Percentiles rank a stretch among this genome's conserved stretches.
Conservation (phyloP, 148 eudicot genomes). For the Euryodendron excelsum region DNA sequence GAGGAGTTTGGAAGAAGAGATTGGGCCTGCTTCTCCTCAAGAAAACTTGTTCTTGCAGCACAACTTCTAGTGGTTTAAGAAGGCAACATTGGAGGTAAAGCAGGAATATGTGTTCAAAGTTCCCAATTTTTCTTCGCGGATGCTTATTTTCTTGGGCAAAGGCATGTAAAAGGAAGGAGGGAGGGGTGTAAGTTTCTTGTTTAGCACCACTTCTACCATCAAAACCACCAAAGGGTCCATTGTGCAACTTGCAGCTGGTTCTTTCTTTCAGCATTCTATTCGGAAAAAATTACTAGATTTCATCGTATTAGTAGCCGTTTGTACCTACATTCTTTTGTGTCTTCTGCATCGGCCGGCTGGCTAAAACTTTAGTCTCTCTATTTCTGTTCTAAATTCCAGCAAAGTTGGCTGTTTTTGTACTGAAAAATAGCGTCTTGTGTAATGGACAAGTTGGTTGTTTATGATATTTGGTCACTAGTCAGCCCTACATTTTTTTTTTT, state of each 20-base stretch:
- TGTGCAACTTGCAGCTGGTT: neutral
- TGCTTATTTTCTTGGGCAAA: neutral
- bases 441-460: neutral
- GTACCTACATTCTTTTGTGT: slow-evolving; percentile 1
- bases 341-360: too few relatives aligned
- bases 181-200: too few relatives aligned
- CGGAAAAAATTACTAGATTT: neutral
- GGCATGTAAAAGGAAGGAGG: neutral
- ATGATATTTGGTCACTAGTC: too few relatives aligned
- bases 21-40: slow-evolving; percentile 89
- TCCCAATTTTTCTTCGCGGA: neutral
- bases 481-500: too few relatives aligned
- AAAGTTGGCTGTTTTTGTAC: neutral
- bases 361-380: neutral
- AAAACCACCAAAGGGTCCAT: too few relatives aligned
- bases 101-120: neutral
- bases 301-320: neutral
- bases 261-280: neutral
- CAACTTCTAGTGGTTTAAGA: slow-evolving; percentile 44
- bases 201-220: too few relatives aligned
- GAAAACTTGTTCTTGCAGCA: slow-evolving; percentile 87
- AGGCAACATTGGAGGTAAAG: neutral
- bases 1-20: slow-evolving; percentile 88
- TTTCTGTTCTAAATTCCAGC: neutral
- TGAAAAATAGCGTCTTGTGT: neutral